phyloP scores from a whole-genome alignment of 495 filamentous ascomycete species.

The Aspergillus asperescens region DNA sequence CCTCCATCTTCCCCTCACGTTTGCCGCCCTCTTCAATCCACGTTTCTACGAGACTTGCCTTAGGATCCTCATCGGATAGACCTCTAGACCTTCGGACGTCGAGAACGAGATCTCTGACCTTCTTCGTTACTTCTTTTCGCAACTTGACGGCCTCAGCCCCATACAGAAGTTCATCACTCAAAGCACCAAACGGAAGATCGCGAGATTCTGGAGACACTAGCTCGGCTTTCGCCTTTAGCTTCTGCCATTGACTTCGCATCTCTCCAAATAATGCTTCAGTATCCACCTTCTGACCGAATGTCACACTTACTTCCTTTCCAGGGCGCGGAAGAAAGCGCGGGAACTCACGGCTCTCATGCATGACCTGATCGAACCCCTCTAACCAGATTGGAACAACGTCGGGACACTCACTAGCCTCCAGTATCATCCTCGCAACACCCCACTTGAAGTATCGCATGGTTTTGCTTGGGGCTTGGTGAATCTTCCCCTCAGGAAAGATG shows the following conservation, averaged over 20 bases:
- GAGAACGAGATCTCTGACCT: constrained; percentile 72
- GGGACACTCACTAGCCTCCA: constrained; percentile 77
- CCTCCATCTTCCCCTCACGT: constrained; percentile 55
- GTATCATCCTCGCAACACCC: constrained; percentile 83
- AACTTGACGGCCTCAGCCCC: constrained; percentile 69
- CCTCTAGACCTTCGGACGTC: constrained; percentile 66
- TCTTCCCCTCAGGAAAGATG: constrained; percentile 90
- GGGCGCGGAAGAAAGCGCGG: constrained; percentile 79
- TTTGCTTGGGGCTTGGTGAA: constrained; percentile 77
- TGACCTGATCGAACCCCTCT: constrained; percentile 76
- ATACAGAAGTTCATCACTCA: constrained; percentile 64
- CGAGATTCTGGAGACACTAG: constrained; percentile 27
- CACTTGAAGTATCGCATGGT: constrained; percentile 96
- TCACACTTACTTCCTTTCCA: constrained; percentile 64
- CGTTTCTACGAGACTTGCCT: constrained; percentile 58
- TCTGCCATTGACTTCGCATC: constrained; percentile 61
- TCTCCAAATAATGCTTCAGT: constrained; percentile 54
- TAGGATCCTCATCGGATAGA: constrained; percentile 73
- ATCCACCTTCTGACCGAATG: constrained; percentile 57
- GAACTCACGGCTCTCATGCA: constrained; percentile 72
- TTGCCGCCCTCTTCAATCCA: constrained; percentile 52
- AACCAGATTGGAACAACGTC: constrained; percentile 92
- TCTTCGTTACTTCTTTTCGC: constrained; percentile 73
- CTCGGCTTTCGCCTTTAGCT: constrained; percentile 48
- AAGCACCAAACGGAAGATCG: constrained; percentile 50